Evolutionary conservation across 768 basidiomycete genomes (phyloP).

Genomic region (Naganishia vishniacii): DNA sequence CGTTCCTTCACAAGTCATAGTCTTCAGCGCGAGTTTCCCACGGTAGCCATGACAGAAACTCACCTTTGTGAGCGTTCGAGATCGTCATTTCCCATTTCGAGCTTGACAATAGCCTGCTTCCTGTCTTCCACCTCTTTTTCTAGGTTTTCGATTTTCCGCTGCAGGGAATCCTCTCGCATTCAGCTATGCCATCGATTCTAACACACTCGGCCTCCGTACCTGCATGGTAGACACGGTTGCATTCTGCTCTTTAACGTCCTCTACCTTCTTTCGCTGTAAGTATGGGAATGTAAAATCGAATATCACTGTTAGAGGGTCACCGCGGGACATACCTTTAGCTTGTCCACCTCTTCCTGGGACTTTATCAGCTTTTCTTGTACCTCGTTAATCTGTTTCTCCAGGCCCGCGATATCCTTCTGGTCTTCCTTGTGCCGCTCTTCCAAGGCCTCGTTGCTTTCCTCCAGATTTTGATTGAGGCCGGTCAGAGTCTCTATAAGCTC

Average conservation of each 20-base stretch:
- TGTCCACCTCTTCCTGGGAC: neutral
- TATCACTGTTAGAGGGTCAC: neutral
- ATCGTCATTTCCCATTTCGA: slow-evolving; percentile 62
- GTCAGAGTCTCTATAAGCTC: slow-evolving; percentile 12
- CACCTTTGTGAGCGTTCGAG: slow-evolving; percentile 84
- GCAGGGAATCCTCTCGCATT: slow-evolving; percentile 51
- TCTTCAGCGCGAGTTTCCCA: neutral
- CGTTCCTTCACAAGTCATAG: slow-evolving; percentile 54
- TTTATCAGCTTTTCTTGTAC: neutral
- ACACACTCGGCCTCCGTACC: neutral
- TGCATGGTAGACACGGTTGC: slow-evolving; percentile 5
- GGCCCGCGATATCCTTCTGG: neutral
- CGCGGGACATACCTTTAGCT: neutral
- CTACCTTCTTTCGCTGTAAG: slow-evolving; percentile 1
- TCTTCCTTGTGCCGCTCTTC: slow-evolving; percentile 17
- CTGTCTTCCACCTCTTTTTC: slow-evolving; percentile 46
- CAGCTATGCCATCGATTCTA: neutral
- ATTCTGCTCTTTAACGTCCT: slow-evolving; percentile 1
- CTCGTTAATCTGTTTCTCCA: neutral
- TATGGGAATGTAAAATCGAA: neutral
- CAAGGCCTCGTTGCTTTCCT: slow-evolving; percentile 13
- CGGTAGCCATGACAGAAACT: slow-evolving; percentile 3
- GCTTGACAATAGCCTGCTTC: slow-evolving; percentile 41
- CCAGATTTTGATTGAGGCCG: slow-evolving; percentile 14
- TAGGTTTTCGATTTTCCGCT: slow-evolving; percentile 87